Percentiles rank a stretch among this genome's conserved stretches.
These are phyloP conservation scores for Dendrocalamus sinicus DNA, from an alignment of 176 grass and related monocot genomes.

Conservation along the genomic window DNA sequence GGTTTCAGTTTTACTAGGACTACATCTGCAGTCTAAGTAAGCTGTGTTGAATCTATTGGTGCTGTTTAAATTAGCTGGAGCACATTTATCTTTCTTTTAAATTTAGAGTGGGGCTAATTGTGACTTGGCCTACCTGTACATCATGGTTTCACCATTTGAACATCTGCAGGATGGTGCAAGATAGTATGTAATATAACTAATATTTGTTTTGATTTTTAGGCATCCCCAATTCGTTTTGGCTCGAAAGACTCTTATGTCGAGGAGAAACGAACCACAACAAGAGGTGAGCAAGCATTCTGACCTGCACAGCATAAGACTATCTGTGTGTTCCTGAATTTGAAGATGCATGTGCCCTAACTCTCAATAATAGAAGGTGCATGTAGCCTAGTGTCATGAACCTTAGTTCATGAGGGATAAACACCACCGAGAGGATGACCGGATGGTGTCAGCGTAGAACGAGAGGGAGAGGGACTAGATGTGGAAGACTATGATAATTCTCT, in stretches of 20 bases:
- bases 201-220: conserved; percentile 47
- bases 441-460: too few relatives aligned
- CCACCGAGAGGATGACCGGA: too few relatives aligned
- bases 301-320: neutral
- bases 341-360: neutral
- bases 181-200: neutral
- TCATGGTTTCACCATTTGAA: neutral
- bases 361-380: neutral
- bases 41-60: conserved; percentile 1
- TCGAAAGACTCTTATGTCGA: conserved; percentile 49
- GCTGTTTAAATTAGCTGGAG: conserved; percentile 21
- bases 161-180: neutral
- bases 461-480: too few relatives aligned
- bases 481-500: too few relatives aligned
- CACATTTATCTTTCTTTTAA: conserved; percentile 1
- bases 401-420: too few relatives aligned
- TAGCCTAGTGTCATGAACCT: too few relatives aligned
- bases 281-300: conserved; percentile 54
- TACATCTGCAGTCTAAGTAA: neutral
- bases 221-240: conserved; percentile 50
- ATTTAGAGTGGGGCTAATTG: neutral
- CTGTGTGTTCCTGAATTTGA: neutral
- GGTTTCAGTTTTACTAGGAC: conserved; percentile 16
- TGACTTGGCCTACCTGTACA: neutral
- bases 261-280: conserved; percentile 68